Evolutionary conservation across 768 basidiomycete species (phyloP).

Genomic region (Leccinellum albellum): DNA sequence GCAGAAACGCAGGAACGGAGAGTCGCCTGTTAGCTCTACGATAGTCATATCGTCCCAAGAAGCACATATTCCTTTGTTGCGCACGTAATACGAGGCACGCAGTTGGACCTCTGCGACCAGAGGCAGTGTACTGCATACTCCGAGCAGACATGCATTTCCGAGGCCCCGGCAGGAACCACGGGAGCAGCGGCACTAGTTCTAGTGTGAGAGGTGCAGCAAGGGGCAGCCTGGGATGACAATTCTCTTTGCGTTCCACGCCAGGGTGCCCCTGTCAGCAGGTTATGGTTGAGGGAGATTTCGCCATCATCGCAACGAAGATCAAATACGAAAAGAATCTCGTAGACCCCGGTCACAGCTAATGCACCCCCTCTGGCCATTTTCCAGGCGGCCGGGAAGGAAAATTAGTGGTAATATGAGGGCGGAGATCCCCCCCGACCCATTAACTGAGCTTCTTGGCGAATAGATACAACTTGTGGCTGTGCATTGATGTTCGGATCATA

Average conservation of each 20-base stretch:
- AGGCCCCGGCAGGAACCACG: constrained; percentile 15
- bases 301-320: constrained; percentile 29
- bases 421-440: neutral
- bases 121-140: neutral
- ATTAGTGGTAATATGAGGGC: neutral
- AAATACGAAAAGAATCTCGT: constrained; percentile 9
- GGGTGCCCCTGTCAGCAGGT: constrained; percentile 27
- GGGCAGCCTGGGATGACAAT: constrained; percentile 16
- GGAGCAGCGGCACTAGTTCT: neutral
- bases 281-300: constrained; percentile 8
- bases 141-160: constrained; percentile 14
- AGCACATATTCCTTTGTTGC: constrained; percentile 1
- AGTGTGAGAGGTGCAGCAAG: constrained; percentile 16
- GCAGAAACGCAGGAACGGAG: neutral
- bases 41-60: constrained; percentile 1
- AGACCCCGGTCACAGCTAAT: constrained; percentile 20
- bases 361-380: neutral
- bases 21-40: neutral
- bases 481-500: constrained; percentile 8
- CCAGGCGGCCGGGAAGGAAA: constrained; percentile 1
- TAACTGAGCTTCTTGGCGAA: too few relatives aligned
- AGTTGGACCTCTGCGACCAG: neutral
- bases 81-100: constrained; percentile 1
- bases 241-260: constrained; percentile 25
- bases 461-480: constrained; percentile 19